Percentiles rank a stretch among this genome's conserved stretches.
phyloP scores from a whole-genome alignment of 192 early-diverging fungal genomes.

The Podila horticola region DNA sequence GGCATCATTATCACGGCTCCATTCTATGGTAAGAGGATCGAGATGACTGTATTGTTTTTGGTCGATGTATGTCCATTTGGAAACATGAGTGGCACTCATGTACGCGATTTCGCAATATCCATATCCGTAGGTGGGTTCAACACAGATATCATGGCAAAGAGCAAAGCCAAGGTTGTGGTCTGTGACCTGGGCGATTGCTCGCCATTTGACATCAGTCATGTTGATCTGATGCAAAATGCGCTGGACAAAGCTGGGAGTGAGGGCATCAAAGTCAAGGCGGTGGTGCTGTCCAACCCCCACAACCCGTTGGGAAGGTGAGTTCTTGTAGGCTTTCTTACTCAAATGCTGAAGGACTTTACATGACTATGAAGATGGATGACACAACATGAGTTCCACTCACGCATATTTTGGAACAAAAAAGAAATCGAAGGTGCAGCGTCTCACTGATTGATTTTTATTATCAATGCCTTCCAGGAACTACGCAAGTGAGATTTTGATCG shows the following conservation, averaged over 20 bases:
- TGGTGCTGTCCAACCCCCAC: slow-evolving; percentile 80
- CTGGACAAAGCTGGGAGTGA: slow-evolving; percentile 53
- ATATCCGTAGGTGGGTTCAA: slow-evolving; percentile 62
- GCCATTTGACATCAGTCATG: slow-evolving; percentile 42
- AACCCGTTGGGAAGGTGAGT: slow-evolving; percentile 75
- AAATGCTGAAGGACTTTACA: not conserved
- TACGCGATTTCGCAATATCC: not conserved
- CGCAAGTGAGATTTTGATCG: slow-evolving; percentile 59
- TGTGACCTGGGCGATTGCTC: slow-evolving; percentile 57
- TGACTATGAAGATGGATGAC: not conserved
- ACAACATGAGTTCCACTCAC: too few species aligned
- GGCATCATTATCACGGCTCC: slow-evolving; percentile 79
- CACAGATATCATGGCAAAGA: slow-evolving; percentile 61
- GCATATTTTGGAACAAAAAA: too few species aligned
- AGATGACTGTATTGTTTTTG: not conserved
- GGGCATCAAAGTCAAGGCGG: slow-evolving; percentile 57
- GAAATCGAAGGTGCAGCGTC: too few species aligned
- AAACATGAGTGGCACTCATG: not conserved
- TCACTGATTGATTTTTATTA: not conserved
- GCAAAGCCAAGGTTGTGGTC: slow-evolving; percentile 62
- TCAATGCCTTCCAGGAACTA: slow-evolving; percentile 51
- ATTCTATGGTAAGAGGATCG: slow-evolving; percentile 66
- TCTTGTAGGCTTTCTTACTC: too few species aligned
- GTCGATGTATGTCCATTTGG: too few species aligned
- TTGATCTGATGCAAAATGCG: slow-evolving; percentile 58